Base-by-base conservation (phyloP, 805 yeast genomes). In the Wickerhamomyces bisporus region DNA sequence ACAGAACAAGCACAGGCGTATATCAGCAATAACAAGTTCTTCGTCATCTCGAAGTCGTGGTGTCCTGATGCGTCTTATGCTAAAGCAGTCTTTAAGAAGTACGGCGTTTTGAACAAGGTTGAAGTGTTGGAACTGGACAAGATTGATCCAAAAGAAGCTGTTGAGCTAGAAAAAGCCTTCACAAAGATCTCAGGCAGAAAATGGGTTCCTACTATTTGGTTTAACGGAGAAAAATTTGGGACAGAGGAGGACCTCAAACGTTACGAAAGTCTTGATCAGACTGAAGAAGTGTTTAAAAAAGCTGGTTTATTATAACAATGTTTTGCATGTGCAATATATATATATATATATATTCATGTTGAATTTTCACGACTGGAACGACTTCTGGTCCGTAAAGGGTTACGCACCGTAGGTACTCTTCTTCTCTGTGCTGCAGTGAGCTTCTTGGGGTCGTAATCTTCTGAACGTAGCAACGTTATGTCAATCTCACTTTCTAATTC, bases 61-160 rank as follows among this genome's bases (percentile, higher is more conserved):
- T 83, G 93, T 58, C 85, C 86, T 3, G 89, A 83, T 50, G 82
- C 89, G 49, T 77, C 73, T 35, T 83, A 80, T 54, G 75, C 83
- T 4, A 68, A 73, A 42, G 60, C 62, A 20, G 58, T 81, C 17
- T 80, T 78, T 70, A 66, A 70, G 35, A 70, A 73, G 37, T 74
- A 68, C 49, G 66, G 70, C 8, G 77, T 80, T 8, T 49, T 50
- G 10, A 65, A 68, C 33, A 73, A 78, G 48, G 62, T 79, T 12
- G 59, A 65, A 36, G 51, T 75, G n/a, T 65, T 84, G 23, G 89
- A 84, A 54, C 62, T 81, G 26, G 86, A 80, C 55, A 72, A 73
- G 45, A 52, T 72, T 13, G 66, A 68, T 40, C 66, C 64, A 39
- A 58, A 59, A 10, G 78, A 74, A 38, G 85, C 87, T 5, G 42